Evolutionary conservation across 306 rosid species (phyloP).

Genomic region (Boehmeria nivea): DNA sequence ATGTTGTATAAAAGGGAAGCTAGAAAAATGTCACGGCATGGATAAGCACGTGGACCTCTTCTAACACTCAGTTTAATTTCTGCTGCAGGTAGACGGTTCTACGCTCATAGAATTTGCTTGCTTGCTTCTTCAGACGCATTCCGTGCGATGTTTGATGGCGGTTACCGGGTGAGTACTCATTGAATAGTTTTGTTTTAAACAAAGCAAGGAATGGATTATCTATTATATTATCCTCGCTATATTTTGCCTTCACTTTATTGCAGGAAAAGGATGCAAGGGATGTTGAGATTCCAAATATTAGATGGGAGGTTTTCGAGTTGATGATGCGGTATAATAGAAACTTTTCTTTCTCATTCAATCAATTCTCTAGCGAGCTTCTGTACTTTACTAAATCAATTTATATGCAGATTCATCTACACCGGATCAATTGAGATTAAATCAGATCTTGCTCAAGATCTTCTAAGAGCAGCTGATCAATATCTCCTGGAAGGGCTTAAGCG

Average conservation of each 20-base stretch:
- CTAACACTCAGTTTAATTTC: conserved; percentile 7
- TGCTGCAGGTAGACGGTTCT: conserved; percentile 80
- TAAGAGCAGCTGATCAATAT: conserved; percentile 98
- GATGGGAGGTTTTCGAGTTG: conserved; percentile 95
- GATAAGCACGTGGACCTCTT: conserved; percentile 4
- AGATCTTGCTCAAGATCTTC: conserved; percentile 96
- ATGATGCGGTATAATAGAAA: conserved; percentile 78
- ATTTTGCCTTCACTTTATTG: conserved; percentile 20
- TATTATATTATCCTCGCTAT: conserved; percentile 5
- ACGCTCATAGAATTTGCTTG: conserved; percentile 93
- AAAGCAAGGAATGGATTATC: not conserved
- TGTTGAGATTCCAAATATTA: conserved; percentile 95
- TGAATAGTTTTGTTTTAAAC: not conserved
- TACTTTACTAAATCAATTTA: conserved; percentile 13
- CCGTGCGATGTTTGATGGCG: conserved; percentile 99
- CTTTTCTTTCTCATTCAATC: too few relatives aligned
- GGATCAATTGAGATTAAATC: conserved; percentile 81
- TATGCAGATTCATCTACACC: conserved; percentile 83
- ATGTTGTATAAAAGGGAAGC: not conserved
- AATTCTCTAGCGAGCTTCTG: conserved; percentile 8
- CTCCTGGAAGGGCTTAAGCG: conserved; percentile 97
- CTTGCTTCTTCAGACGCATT: conserved; percentile 97
- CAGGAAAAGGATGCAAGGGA: conserved; percentile 99
- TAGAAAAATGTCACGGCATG: not conserved
- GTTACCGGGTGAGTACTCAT: conserved; percentile 75